Conservation (phyloP, 331 rosid genomes). For the Arachis monticola region DNA sequence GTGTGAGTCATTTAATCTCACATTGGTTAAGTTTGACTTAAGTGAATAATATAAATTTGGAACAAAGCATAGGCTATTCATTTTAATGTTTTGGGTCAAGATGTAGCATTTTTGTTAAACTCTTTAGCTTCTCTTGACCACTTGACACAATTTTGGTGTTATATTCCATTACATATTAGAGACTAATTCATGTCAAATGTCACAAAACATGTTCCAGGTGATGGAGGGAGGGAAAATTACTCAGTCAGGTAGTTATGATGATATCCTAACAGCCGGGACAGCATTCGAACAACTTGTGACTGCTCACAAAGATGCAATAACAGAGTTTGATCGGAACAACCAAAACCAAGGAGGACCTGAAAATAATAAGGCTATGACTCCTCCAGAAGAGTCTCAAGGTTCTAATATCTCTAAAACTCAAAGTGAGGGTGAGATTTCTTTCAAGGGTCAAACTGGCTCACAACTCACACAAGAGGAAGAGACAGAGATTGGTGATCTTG, state of each 20-base stretch:
- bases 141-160: not conserved
- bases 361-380: constrained; percentile 15
- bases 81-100: too few relatives aligned
- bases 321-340: constrained; percentile 35
- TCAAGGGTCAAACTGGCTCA: constrained; percentile 39
- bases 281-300: constrained; percentile 80
- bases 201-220: constrained; percentile 51
- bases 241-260: constrained; percentile 74
- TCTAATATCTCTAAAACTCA: constrained; percentile 36
- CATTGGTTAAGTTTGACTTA: too few relatives aligned
- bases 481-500: constrained; percentile 66
- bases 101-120: too few relatives aligned
- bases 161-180: not conserved
- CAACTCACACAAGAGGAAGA: constrained; percentile 85
- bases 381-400: constrained; percentile 34
- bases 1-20: too few relatives aligned
- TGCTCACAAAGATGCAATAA: constrained; percentile 69
- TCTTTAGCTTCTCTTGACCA: too few relatives aligned
- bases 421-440: constrained; percentile 45
- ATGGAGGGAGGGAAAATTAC: constrained; percentile 64
- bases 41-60: too few relatives aligned
- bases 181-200: not conserved
- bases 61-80: too few relatives aligned
- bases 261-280: constrained; percentile 64
- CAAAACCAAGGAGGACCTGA: constrained; percentile 37